Conservation (phyloP, 768 basidiomycete species). For the Mycena pura region DNA sequence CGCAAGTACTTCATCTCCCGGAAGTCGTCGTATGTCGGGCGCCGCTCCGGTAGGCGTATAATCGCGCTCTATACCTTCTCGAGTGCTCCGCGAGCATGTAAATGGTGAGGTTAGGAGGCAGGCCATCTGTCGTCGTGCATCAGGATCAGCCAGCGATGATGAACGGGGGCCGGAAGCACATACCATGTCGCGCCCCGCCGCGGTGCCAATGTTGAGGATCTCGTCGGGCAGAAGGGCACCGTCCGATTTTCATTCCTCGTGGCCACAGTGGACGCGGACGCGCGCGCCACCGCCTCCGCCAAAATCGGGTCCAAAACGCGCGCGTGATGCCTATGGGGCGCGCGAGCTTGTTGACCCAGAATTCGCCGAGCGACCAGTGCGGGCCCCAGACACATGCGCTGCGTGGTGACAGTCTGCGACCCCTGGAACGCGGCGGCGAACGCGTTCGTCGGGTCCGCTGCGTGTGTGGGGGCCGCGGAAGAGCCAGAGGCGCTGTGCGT, state of each 20-base stretch:
- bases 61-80: conserved; percentile 58
- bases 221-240: conserved; percentile 50
- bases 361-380: conserved; percentile 60
- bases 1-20: conserved; percentile 64
- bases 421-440: conserved; percentile 59
- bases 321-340: conserved; percentile 55
- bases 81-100: conserved; percentile 62
- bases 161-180: not conserved
- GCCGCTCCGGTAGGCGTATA: conserved; percentile 39
- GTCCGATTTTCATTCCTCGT: conserved; percentile 24
- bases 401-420: conserved; percentile 50
- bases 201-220: conserved; percentile 49
- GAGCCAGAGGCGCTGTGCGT: conserved; percentile 24
- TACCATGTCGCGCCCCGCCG: conserved; percentile 54
- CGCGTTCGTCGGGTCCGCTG: conserved; percentile 13
- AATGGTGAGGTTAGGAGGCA: conserved; percentile 54
- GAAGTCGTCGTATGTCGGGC: conserved; percentile 62
- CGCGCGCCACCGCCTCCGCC: conserved; percentile 50
- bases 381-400: conserved; percentile 48
- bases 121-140: conserved; percentile 44
- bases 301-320: conserved; percentile 62
- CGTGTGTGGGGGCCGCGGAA: not conserved
- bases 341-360: conserved; percentile 54
- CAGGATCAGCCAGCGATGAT: not conserved
- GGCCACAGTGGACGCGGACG: too few species aligned